A percentile compares a stretch with the other conserved stretches of the same genome.
These are phyloP conservation scores for Fraxinus velutina DNA, from an alignment of 305 asterid genomes.

Conservation along the genomic window DNA sequence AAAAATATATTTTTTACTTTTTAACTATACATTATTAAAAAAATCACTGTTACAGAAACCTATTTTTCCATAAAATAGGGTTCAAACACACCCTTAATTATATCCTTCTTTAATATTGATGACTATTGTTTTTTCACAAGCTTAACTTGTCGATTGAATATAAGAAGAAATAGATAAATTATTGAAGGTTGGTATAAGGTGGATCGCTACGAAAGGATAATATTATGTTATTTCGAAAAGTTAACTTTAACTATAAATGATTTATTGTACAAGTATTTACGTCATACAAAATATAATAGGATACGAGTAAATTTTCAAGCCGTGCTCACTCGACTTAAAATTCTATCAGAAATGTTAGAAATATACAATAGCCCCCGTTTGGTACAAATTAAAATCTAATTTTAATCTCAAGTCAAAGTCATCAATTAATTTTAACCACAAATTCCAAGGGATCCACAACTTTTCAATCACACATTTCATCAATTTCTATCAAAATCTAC, in stretches of 20 bases:
- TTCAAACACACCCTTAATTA: neutral
- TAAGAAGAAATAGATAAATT: neutral
- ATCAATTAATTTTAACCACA: too few species aligned
- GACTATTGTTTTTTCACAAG: neutral
- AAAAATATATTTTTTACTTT: too few species aligned
- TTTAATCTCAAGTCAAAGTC: too few species aligned
- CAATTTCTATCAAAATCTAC: too few species aligned
- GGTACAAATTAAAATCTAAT: too few species aligned
- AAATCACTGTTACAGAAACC: too few species aligned
- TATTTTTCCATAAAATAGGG: too few species aligned
- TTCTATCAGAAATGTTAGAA: neutral
- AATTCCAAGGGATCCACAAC: too few species aligned
- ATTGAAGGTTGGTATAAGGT: neutral
- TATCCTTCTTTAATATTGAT: neutral
- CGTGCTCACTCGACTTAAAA: neutral
- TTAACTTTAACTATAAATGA: neutral
- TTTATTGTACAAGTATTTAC: neutral
- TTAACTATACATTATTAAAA: too few species aligned
- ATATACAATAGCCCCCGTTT: too few species aligned
- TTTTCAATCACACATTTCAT: too few species aligned
- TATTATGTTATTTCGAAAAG: neutral
- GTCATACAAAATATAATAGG: neutral
- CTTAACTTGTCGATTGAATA: neutral
- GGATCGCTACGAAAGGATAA: neutral
- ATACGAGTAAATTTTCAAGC: neutral